These are phyloP conservation scores for Colletotrichum neosansevieriae DNA, from an alignment of 2,329 filamentous ascomycete species.

Conservation along the genomic window DNA sequence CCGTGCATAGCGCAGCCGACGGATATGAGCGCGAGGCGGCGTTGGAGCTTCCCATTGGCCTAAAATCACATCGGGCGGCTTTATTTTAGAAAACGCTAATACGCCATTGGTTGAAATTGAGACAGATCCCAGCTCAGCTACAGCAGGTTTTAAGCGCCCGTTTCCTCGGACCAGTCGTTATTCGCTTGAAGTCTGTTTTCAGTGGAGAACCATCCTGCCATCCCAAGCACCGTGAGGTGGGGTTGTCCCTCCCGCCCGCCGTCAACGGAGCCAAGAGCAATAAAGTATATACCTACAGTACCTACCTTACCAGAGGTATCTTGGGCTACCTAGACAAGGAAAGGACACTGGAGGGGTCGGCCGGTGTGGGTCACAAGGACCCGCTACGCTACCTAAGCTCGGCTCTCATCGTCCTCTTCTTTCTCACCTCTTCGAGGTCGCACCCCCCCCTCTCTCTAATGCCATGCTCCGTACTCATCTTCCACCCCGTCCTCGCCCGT, in stretches of 20 bases:
- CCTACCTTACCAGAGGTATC: background rate
- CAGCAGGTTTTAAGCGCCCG: slow-evolving; percentile 39
- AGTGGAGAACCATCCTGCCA: slow-evolving; percentile 5
- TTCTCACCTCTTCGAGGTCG: slow-evolving; percentile 3
- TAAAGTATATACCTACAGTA: too few species aligned
- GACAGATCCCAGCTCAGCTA: slow-evolving; percentile 13
- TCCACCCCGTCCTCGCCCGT: slow-evolving; percentile 17
- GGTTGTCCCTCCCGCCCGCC: slow-evolving; percentile 12
- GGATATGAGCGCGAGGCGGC: background rate
- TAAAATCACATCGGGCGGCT: slow-evolving; percentile 47
- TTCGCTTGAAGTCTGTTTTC: slow-evolving; percentile 33
- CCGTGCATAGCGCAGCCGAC: slow-evolving; percentile 32
- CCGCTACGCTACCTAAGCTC: slow-evolving; percentile 31
- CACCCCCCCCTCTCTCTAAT: slow-evolving; percentile 4
- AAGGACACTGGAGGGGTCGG: slow-evolving; percentile 27
- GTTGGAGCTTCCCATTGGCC: slow-evolving; percentile 45
- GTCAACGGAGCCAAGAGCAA: slow-evolving; percentile 32
- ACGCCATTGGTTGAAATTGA: slow-evolving; percentile 45
- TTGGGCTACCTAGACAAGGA: slow-evolving; percentile 19
- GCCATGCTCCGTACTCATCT: slow-evolving; percentile 8
- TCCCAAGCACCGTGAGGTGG: background rate
- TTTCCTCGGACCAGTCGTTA: slow-evolving; percentile 19
- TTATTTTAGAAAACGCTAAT: slow-evolving; percentile 42
- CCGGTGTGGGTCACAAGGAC: slow-evolving; percentile 7
- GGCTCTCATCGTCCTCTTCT: slow-evolving; percentile 20